These are phyloP conservation scores for Heterobasidion annosum DNA, from an alignment of 1,284 basidiomycete genomes.

Conservation along the genomic window DNA sequence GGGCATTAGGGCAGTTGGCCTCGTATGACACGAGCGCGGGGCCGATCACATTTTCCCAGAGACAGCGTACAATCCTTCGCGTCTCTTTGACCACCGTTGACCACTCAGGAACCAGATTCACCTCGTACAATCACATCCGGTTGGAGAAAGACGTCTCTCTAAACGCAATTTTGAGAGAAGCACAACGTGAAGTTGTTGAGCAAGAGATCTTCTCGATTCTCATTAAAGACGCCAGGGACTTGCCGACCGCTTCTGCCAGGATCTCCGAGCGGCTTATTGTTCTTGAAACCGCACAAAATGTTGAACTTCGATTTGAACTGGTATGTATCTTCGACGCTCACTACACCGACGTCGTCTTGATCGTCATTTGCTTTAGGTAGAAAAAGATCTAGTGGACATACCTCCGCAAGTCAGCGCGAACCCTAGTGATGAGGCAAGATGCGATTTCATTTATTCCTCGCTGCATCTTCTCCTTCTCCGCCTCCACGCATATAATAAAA, in stretches of 20 bases:
- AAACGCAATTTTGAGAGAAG: constrained; percentile 41
- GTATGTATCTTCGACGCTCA: constrained; percentile 24
- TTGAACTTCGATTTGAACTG: constrained; percentile 60
- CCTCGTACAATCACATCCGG: constrained; percentile 29
- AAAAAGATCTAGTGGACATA: not conserved
- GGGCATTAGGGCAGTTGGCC: constrained; percentile 60
- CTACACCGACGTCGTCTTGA: constrained; percentile 2
- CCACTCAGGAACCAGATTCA: constrained; percentile 21
- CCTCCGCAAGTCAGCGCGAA: constrained; percentile 17
- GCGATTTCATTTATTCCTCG: constrained; percentile 60
- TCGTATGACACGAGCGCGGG: constrained; percentile 32
- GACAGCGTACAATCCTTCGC: constrained; percentile 47
- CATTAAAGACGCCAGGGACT: constrained; percentile 59
- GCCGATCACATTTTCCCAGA: constrained; percentile 52
- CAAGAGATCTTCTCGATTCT: constrained; percentile 69
- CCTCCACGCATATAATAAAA: constrained; percentile 43
- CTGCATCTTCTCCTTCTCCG: constrained; percentile 60
- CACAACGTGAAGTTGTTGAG: constrained; percentile 66
- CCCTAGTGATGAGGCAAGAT: constrained; percentile 28
- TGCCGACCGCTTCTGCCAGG: constrained; percentile 63
- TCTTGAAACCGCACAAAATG: constrained; percentile 62
- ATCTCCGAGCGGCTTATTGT: constrained; percentile 69
- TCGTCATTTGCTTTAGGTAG: constrained; percentile 4
- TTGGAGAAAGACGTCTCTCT: constrained; percentile 27
- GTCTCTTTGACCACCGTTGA: constrained; percentile 38